Percentiles rank a stretch among this genome's conserved stretches.
Evolutionary conservation across 345 rosid genomes (phyloP).

Genomic region (Clausena lansium): DNA sequence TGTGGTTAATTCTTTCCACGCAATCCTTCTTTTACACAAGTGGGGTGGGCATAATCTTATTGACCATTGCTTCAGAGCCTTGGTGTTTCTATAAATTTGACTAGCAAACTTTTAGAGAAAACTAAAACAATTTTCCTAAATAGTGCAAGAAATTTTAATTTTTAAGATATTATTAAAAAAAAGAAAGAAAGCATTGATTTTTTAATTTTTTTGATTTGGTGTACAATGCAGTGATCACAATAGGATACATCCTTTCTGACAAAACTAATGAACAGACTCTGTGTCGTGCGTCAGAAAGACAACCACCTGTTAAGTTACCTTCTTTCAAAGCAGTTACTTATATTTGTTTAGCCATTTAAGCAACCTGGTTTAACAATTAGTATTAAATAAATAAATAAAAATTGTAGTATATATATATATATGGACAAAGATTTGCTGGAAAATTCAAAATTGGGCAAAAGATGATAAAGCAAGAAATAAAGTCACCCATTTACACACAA

Average conservation of each 20-base stretch:
- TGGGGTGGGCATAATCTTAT: neutral
- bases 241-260: slow-evolving; percentile 21
- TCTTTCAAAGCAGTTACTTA: neutral
- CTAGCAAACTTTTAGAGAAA: no score
- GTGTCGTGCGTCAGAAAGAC: slow-evolving; percentile 6
- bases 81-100: no score
- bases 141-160: no score
- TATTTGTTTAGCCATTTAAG: neutral
- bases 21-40: neutral
- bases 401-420: no score
- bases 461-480: neutral
- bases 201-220: neutral
- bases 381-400: neutral
- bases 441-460: neutral
- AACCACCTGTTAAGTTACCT: neutral
- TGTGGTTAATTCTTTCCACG: neutral
- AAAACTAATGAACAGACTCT: neutral
- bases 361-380: neutral
- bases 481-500: neutral
- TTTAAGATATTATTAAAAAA: no score
- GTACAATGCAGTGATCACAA: neutral
- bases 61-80: no score
- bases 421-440: neutral
- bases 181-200: neutral
- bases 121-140: no score